Percentiles rank a stretch among this genome's conserved stretches.
phyloP scores from a whole-genome alignment of 2,329 filamentous ascomycete genomes.

The Fusarium albidum region DNA sequence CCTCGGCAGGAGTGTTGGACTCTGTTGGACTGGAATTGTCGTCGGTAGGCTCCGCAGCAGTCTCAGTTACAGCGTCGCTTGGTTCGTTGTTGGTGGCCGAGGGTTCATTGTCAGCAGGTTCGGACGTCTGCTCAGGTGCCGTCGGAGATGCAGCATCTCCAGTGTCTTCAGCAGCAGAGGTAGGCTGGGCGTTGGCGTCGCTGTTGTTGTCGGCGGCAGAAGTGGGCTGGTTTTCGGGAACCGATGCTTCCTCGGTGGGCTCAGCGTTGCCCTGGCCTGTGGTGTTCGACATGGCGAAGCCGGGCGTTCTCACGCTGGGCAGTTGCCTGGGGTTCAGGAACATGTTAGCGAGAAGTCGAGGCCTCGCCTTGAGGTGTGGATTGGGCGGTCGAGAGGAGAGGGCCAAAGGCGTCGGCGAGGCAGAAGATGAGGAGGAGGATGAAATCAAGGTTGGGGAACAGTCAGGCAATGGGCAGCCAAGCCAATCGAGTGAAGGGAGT shows the following conservation, averaged over 20 bases:
- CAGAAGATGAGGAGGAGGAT: conserved; percentile 7
- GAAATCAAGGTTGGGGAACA: conserved; percentile 13
- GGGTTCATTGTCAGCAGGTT: conserved; percentile 11
- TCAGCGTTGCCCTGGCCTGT: conserved; percentile 33
- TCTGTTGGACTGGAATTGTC: conserved; percentile 12
- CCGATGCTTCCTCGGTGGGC: conserved; percentile 34
- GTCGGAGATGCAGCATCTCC: conserved; percentile 11
- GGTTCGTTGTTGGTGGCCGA: conserved; percentile 13
- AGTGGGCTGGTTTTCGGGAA: conserved; percentile 18
- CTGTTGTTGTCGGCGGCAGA: conserved; percentile 9
- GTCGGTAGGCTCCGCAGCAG: conserved; percentile 14
- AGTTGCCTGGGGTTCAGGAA: conserved; percentile 42
- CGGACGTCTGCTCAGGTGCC: conserved; percentile 18
- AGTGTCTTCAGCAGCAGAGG: conserved; percentile 5
- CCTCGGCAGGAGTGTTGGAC: conserved; percentile 7
- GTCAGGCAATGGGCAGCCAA: conserved; percentile 8
- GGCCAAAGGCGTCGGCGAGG: not conserved
- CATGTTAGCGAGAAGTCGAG: conserved; percentile 45
- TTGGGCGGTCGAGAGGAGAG: conserved; percentile 3
- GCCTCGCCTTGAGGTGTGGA: conserved; percentile 17
- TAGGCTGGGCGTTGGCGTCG: conserved; percentile 11
- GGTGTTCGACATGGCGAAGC: conserved; percentile 46
- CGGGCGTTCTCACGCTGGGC: conserved; percentile 29
- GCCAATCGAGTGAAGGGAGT: conserved; percentile 24
- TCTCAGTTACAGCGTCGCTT: conserved; percentile 14